Evolutionary conservation across 805 yeast genomes (phyloP).

Genomic region (Zygotorulaspora florentina): DNA sequence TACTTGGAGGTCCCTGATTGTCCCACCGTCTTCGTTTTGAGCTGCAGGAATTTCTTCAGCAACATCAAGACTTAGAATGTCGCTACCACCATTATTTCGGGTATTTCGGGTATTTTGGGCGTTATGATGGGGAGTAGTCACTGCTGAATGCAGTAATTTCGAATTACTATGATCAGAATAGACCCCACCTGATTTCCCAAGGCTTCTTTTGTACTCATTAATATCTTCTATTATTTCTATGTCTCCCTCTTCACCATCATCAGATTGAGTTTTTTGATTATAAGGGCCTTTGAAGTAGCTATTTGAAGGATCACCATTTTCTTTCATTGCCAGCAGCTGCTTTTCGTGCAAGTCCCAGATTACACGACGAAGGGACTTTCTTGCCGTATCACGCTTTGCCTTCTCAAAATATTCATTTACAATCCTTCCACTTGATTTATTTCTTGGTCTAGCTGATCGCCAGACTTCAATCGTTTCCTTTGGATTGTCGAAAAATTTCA

Average conservation of each 20-base stretch:
- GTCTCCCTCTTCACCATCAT: constrained; percentile 27
- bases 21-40: neutral
- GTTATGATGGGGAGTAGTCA: too few relatives aligned
- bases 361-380: constrained; percentile 26
- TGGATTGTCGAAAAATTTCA: constrained; percentile 51
- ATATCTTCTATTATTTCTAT: constrained; percentile 31
- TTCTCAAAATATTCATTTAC: constrained; percentile 31
- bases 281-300: neutral
- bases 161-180: neutral
- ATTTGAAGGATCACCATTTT: constrained; percentile 7
- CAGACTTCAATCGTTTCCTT: constrained; percentile 47
- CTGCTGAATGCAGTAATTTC: neutral
- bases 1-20: neutral
- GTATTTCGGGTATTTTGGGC: too few relatives aligned
- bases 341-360: constrained; percentile 21
- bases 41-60: too few relatives aligned
- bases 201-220: neutral
- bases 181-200: neutral
- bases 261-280: constrained; percentile 1
- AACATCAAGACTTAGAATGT: neutral
- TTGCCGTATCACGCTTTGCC: constrained; percentile 22
- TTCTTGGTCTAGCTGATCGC: constrained; percentile 32
- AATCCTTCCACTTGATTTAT: constrained; percentile 14
- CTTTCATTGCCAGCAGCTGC: constrained; percentile 16
- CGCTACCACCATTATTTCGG: too few relatives aligned